Evolutionary conservation across 2,329 filamentous ascomycete genomes (phyloP).

Genomic region (Stemphylium lycopersici): DNA sequence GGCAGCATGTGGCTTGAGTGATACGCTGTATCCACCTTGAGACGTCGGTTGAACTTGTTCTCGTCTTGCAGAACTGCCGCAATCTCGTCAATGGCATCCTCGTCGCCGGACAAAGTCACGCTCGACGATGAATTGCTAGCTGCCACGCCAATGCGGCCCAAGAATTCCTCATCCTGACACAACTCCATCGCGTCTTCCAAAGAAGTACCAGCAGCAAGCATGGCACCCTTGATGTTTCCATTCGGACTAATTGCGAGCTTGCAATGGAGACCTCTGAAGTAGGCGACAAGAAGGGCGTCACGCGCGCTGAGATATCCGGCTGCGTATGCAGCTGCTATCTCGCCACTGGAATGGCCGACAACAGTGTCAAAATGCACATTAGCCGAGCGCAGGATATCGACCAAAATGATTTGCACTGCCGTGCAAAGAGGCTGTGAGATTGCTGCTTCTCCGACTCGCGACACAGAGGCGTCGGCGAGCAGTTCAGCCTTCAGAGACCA

Average conservation of each 20-base stretch:
- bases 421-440: conserved; percentile 29
- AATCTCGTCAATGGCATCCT: background rate
- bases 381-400: conserved; percentile 6
- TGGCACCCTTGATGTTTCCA: background rate
- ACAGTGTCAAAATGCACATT: conserved; percentile 17
- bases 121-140: background rate
- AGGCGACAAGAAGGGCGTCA: background rate
- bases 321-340: conserved; percentile 51
- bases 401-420: conserved; percentile 28
- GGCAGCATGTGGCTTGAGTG: conserved; percentile 41
- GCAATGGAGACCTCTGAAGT: background rate
- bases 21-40: conserved; percentile 52
- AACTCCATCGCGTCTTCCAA: background rate
- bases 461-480: background rate
- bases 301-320: conserved; percentile 20
- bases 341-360: conserved; percentile 50
- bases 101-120: background rate
- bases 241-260: background rate
- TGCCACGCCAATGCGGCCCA: background rate
- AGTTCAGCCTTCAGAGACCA: background rate
- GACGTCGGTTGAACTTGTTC: conserved; percentile 5
- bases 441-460: conserved; percentile 12
- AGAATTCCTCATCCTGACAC: background rate
- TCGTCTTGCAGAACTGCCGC: background rate
- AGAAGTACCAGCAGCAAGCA: conserved; percentile 1